Conservation (phyloP, 345 rosid genomes). For the Euphorbia lathyris region DNA sequence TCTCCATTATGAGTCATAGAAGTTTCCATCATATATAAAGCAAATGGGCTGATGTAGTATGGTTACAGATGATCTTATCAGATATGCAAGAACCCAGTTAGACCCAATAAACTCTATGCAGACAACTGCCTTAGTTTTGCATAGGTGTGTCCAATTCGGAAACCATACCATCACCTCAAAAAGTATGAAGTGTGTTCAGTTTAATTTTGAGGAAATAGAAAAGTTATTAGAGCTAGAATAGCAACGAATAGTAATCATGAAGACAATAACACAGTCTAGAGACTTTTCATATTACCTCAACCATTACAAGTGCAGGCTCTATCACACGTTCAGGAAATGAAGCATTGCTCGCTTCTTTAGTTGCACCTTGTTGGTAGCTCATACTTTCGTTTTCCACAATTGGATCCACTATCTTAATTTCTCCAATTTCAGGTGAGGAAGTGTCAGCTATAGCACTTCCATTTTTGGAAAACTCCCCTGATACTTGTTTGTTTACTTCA, state of each 20-base stretch:
- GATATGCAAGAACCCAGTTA: not conserved
- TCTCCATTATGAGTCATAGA: not conserved
- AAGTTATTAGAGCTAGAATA: not conserved
- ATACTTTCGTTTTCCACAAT: conserved; percentile 39
- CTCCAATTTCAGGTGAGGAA: conserved; percentile 43
- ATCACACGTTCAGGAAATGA: conserved; percentile 76
- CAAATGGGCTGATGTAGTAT: not conserved
- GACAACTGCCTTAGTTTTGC: not conserved
- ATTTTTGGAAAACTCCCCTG: conserved; percentile 45
- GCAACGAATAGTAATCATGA: not conserved
- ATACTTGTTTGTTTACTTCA: conserved; percentile 60
- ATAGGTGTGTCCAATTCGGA: not conserved
- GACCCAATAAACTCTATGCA: not conserved
- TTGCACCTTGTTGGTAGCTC: conserved; percentile 46
- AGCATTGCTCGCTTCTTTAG: conserved; percentile 53
- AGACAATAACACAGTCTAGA: not conserved
- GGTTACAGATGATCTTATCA: not conserved
- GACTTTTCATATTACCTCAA: conserved; percentile 58
- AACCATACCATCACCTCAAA: not conserved
- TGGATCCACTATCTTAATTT: conserved; percentile 46
- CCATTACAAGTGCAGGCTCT: conserved; percentile 93
- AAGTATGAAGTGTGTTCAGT: not conserved
- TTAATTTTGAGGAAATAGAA: not conserved
- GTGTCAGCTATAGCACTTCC: conserved; percentile 38
- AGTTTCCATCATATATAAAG: not conserved